A percentile compares a stretch with the other conserved stretches of the same genome.
phyloP scores from a whole-genome alignment of 2,329 filamentous ascomycete genomes.

The Sarocladiaceae sp. region DNA sequence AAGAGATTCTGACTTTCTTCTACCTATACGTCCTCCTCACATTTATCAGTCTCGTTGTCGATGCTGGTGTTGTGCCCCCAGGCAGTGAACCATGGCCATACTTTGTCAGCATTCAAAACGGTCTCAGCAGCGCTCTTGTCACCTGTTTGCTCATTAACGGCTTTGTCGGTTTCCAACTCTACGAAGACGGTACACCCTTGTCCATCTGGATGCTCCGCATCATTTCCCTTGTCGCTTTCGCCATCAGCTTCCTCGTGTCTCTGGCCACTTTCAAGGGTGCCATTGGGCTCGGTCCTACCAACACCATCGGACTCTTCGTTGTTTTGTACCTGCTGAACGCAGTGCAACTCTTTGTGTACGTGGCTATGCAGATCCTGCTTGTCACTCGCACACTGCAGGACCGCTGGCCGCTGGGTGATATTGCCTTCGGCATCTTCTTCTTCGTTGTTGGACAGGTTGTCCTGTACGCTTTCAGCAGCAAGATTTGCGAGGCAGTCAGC shows the following conservation, averaged over 20 bases:
- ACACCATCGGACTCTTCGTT: conserved; percentile 85
- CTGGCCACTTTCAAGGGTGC: conserved; percentile 90
- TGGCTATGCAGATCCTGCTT: conserved; percentile 81
- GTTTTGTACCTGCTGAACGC: conserved; percentile 90
- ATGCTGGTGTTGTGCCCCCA: conserved; percentile 87
- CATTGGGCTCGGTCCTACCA: conserved; percentile 79
- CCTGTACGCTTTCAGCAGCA: conserved; percentile 82
- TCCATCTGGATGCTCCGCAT: conserved; percentile 90
- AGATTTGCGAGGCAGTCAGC: conserved; percentile 77
- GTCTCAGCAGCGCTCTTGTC: conserved; percentile 78
- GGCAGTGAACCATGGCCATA: conserved; percentile 79
- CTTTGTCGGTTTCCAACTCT: conserved; percentile 96
- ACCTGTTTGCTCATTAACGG: conserved; percentile 93
- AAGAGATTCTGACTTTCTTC: conserved; percentile 83
- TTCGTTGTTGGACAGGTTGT: conserved; percentile 90
- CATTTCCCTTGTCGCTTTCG: conserved; percentile 75
- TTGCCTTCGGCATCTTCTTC: conserved; percentile 85
- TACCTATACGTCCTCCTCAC: conserved; percentile 93
- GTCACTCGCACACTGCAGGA: conserved; percentile 89
- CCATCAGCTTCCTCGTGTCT: conserved; percentile 80
- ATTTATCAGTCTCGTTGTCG: conserved; percentile 82
- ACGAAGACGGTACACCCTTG: conserved; percentile 91
- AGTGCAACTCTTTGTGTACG: conserved; percentile 79
- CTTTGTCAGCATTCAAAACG: conserved; percentile 84
- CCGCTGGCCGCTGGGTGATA: conserved; percentile 91